Conservation (phyloP, 2,329 filamentous ascomycete species). For the Cryphonectria radicalis region DNA sequence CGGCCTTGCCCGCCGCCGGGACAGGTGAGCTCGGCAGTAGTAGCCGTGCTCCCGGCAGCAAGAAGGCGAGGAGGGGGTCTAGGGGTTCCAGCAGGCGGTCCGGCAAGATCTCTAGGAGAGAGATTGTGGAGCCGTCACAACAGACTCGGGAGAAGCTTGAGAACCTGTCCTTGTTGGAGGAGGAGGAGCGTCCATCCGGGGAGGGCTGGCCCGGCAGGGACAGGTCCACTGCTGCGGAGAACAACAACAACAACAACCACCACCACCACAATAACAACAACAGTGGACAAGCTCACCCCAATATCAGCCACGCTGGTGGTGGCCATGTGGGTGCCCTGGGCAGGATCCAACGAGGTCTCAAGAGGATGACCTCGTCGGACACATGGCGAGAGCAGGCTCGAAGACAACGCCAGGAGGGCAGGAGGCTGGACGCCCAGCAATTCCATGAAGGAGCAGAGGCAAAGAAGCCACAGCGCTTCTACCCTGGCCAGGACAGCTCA, state of each 20-base stretch:
- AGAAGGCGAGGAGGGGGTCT: constrained; percentile 9
- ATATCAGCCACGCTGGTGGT: background rate
- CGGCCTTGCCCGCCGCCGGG: constrained; percentile 14
- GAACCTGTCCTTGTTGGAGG: constrained; percentile 12
- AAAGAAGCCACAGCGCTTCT: constrained; percentile 25
- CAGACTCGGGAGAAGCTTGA: constrained; percentile 24
- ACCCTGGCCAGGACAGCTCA: constrained; percentile 10
- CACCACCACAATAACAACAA: background rate
- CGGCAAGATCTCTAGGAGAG: constrained; percentile 24
- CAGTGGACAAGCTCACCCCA: background rate
- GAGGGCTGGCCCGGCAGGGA: background rate
- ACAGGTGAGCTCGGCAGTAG: constrained; percentile 3
- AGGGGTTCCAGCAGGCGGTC: constrained; percentile 16
- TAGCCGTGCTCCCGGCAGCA: background rate
- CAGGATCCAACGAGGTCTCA: constrained; percentile 25
- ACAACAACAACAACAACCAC: background rate
- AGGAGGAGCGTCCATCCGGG: background rate
- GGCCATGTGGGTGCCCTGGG: constrained; percentile 18
- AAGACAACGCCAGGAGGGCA: background rate
- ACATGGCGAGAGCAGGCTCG: constrained; percentile 9
- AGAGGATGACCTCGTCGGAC: constrained; percentile 24
- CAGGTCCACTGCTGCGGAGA: background rate
- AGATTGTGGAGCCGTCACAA: constrained; percentile 18
- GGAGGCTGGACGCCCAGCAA: constrained; percentile 17
- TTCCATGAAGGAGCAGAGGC: constrained; percentile 23